These are phyloP conservation scores for Kwoniella heveanensis DNA, from an alignment of 768 basidiomycete genomes.

Conservation along the genomic window DNA sequence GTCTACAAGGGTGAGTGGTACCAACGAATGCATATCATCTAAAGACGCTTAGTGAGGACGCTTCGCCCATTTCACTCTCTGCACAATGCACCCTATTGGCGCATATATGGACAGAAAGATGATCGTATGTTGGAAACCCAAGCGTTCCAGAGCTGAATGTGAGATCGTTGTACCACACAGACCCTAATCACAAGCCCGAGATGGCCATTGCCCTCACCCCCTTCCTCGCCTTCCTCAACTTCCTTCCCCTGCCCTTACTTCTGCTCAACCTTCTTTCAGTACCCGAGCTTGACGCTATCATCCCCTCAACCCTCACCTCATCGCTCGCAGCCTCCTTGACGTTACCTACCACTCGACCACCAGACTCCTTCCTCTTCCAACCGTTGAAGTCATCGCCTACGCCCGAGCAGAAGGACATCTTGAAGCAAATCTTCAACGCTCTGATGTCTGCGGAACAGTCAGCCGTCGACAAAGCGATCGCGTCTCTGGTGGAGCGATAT, in stretches of 20 bases:
- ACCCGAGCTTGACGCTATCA: constrained; percentile 74
- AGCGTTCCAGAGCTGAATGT: background rate
- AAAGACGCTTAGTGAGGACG: no score
- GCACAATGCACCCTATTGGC: no score
- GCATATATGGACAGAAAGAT: no score
- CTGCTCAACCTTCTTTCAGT: constrained; percentile 67
- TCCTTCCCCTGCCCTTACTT: constrained; percentile 77
- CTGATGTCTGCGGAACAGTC: constrained; percentile 73
- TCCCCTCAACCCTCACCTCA: constrained; percentile 60
- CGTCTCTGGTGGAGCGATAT: constrained; percentile 67
- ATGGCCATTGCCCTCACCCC: constrained; percentile 96
- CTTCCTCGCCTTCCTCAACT: constrained; percentile 89
- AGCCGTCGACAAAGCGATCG: constrained; percentile 63
- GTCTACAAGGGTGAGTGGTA: constrained; percentile 80
- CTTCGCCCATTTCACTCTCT: no score
- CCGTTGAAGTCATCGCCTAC: constrained; percentile 51
- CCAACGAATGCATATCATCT: no score
- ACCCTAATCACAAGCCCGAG: constrained; percentile 97
- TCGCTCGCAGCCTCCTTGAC: constrained; percentile 63
- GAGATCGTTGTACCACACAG: constrained; percentile 52
- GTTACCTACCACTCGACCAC: constrained; percentile 57
- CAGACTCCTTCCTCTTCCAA: constrained; percentile 51
- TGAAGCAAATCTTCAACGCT: constrained; percentile 76
- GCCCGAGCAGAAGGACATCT: constrained; percentile 62
- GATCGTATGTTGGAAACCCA: no score